Base-by-base conservation (phyloP, 495 filamentous ascomycete genomes). In the Terfezia boudieri region DNA sequence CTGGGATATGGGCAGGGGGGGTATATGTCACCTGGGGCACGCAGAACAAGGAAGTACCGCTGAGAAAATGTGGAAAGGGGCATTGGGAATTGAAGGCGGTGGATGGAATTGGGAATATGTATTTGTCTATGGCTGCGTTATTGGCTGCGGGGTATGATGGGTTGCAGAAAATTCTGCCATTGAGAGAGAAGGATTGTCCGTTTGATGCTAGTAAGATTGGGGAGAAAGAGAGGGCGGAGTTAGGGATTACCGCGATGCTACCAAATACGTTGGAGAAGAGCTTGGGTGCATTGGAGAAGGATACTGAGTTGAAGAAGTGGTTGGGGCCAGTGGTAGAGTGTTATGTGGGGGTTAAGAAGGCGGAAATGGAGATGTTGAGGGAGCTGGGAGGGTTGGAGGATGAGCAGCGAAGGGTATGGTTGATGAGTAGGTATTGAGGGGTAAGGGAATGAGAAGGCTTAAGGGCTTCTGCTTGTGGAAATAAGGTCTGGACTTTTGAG, bases 1-100 rank as follows among this genome's bases (percentile, higher is more conserved):
- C 83, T 58, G 73, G 80, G 11, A 69, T 72, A 37, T 93, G 86
- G 86, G 75, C 80, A 0, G 83, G 82, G 2, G 83, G 83, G 0
- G 73, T 77, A 6, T 87, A 79, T 75, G 72, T 85, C 0, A 67
- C 75, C 0, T 87, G 83, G 82, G 84, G 84, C 11, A 81, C 77
- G 49, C 74, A 87, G 63, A 86, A 87, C 61, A 75, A 80, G 17
- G 83, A 87, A 66, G 70, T 74, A 8, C 72, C 83, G 6, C 67
- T 89, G 26, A 69, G 84, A 17, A 76, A 75, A 55, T 52, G 51
- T 38, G 43, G 43, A 20, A 48, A 48, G 43, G 72, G 73, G 23
- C 78, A 83, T 60, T 87, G 82, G 75, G 84, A 87, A 64, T 36
- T 89, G 9, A 78, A 80, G 61, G 71, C 71, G 57, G 58, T 84